Conservation (phyloP, 164 flowering plant genomes). For the Vitis labrusca region DNA sequence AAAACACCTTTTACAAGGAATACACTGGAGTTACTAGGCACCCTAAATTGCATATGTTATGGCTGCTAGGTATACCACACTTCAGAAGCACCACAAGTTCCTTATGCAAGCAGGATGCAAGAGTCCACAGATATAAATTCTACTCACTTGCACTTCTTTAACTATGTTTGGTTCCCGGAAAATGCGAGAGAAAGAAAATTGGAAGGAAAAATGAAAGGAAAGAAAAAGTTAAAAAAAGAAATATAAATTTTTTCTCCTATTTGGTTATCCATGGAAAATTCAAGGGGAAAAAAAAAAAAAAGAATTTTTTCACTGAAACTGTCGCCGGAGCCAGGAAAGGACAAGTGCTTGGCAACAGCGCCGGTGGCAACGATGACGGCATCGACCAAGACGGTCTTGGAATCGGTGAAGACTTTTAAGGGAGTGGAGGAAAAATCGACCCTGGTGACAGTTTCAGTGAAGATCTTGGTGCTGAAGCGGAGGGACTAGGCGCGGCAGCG, state of each 20-base stretch:
- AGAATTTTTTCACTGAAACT: too few relatives aligned
- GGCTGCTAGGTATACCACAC: background rate
- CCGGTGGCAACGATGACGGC: slow-evolving; percentile 84
- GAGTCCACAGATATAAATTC: too few relatives aligned
- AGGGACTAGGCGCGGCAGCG: slow-evolving; percentile 58
- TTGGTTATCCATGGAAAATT: too few relatives aligned
- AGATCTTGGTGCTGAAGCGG: slow-evolving; percentile 72
- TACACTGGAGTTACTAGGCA: background rate
- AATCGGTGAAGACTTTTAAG: slow-evolving; percentile 56
- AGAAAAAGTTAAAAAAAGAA: too few relatives aligned
- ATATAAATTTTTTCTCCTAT: too few relatives aligned
- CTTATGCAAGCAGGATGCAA: background rate
- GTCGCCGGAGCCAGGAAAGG: slow-evolving; percentile 64
- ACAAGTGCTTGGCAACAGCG: slow-evolving; percentile 74
- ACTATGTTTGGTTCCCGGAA: too few relatives aligned
- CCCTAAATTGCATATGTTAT: background rate
- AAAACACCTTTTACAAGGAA: background rate
- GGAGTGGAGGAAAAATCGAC: slow-evolving; percentile 70
- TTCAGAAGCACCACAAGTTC: background rate
- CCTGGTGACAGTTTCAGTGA: slow-evolving; percentile 69
- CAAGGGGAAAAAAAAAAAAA: too few relatives aligned
- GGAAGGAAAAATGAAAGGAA: too few relatives aligned
- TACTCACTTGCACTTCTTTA: too few relatives aligned
- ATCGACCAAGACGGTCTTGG: slow-evolving; percentile 63
- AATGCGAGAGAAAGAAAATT: too few relatives aligned